Evolutionary conservation across 1,139 yeast species (phyloP).

Genomic region (Nakaseomyces sp.): DNA sequence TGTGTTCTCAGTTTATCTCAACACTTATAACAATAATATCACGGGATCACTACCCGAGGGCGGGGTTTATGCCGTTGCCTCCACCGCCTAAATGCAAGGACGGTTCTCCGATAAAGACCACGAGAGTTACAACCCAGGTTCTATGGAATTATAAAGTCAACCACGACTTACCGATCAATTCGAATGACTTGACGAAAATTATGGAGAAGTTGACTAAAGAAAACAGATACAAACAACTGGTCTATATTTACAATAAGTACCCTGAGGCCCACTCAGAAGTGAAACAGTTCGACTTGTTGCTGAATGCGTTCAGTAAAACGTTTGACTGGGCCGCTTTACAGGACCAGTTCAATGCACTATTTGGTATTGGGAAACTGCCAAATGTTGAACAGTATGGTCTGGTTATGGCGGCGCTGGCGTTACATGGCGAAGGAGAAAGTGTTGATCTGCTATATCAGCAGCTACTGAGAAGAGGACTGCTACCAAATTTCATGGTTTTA

Average conservation of each 20-base stretch:
- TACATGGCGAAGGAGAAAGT: constrained; percentile 46
- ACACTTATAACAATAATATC: constrained; percentile 8
- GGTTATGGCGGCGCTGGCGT: constrained; percentile 56
- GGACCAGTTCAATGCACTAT: constrained; percentile 51
- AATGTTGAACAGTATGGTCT: constrained; percentile 51
- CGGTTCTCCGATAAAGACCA: constrained; percentile 22
- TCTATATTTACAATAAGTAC: constrained; percentile 13
- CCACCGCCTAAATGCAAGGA: neutral
- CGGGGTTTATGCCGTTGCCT: neutral
- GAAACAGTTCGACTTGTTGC: constrained; percentile 37
- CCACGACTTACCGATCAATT: constrained; percentile 13
- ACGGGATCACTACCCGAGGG: neutral
- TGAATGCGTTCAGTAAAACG: constrained; percentile 42
- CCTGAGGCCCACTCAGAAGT: constrained; percentile 28
- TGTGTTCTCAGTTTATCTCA: constrained; percentile 6
- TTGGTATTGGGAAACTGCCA: constrained; percentile 50
- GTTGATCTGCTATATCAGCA: constrained; percentile 47
- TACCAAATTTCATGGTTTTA: constrained; percentile 42
- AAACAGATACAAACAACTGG: constrained; percentile 8
- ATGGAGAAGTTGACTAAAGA: constrained; percentile 20
- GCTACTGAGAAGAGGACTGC: constrained; percentile 38
- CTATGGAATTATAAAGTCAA: constrained; percentile 24
- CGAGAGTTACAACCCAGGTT: constrained; percentile 15
- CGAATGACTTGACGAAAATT: constrained; percentile 23
- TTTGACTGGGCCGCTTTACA: constrained; percentile 56